Evolutionary conservation across 2,329 filamentous ascomycete species (phyloP), one percentile per base, ranked within the genome.

Genomic region (Penicillium crustosum): DNA sequence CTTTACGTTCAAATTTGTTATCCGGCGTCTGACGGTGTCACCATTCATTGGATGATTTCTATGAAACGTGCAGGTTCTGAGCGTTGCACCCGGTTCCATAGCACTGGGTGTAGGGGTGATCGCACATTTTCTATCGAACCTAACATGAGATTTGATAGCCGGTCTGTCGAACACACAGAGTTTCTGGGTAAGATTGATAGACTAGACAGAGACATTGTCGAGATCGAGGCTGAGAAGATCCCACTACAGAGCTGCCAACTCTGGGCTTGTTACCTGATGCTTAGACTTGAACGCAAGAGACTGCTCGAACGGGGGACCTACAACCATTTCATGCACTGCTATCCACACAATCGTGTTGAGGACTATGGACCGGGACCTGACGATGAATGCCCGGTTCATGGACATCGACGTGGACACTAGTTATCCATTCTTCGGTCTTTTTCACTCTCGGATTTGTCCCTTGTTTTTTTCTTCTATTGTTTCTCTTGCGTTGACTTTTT

Each of bases 221-320:
- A 13, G 4, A 13, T 0, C 2, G 45, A 55, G 45, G 38, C 53
- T 8, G n/a, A n/a, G 10, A 44, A 43, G 38, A 25, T 55, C 19
- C 53, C 53, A 21, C 29, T 36, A 9, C 53, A 55, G 17, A 42
- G 27, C 15, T 42, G 45, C 23, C 29, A 50, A 21, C 27, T 43
- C 6, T 55, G 53, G 53, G 53, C 29, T 29, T 55, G 45, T 35
- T 55, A 55, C 10, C 9, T 55, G 38, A 36, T 55, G 8, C 53
- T 50, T 21, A 33, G 47, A 36, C 38, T 55, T 13, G 53, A 51
- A 29, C 29, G 21, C 9, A 33, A 21, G 21, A 12, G 45, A 3
- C 21, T 50, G 13, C 15, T 55, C 8, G 1, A 21, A 21, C 2
- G 6, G 2, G 45, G 45, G 2, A 9, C 4, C 2, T 52, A 19